Evolutionary conservation across 2,329 filamentous ascomycete species (phyloP).

Genomic region (Penicillium sp.): DNA sequence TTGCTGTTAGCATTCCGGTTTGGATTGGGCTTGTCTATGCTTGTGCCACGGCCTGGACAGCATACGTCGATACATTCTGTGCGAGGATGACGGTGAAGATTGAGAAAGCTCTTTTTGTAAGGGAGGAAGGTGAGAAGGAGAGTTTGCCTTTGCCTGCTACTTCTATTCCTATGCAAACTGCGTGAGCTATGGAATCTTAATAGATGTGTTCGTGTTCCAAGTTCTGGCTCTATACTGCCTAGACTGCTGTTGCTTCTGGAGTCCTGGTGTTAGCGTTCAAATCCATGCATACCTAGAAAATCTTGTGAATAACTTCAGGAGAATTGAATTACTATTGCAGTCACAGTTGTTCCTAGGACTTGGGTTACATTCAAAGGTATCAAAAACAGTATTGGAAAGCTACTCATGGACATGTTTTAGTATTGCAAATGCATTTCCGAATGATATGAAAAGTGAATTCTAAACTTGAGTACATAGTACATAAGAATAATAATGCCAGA

Average conservation of each 20-base stretch:
- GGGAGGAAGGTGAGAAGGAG: slow-evolving; percentile 42
- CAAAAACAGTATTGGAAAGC: not conserved
- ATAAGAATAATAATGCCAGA: slow-evolving; percentile 19
- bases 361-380: not conserved
- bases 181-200: not conserved
- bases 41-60: slow-evolving; percentile 52
- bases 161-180: slow-evolving; percentile 25
- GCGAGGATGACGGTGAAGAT: slow-evolving; percentile 49
- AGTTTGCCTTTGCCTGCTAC: slow-evolving; percentile 17
- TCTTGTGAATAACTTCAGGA: not conserved
- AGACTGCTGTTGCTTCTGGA: not conserved
- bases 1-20: slow-evolving; percentile 44
- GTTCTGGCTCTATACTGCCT: not conserved
- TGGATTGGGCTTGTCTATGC: slow-evolving; percentile 50
- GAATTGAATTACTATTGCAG: not conserved
- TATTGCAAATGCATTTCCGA: no score
- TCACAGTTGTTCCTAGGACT: no score
- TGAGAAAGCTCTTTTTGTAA: slow-evolving; percentile 49
- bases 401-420: not conserved
- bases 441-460: not conserved
- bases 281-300: not conserved
- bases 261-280: not conserved
- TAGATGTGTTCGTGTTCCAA: no score
- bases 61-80: slow-evolving; percentile 53
- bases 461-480: slow-evolving; percentile 9